phyloP scores from a whole-genome alignment of 169 alveolate genomes.

The Hepatocystis sp. region DNA sequence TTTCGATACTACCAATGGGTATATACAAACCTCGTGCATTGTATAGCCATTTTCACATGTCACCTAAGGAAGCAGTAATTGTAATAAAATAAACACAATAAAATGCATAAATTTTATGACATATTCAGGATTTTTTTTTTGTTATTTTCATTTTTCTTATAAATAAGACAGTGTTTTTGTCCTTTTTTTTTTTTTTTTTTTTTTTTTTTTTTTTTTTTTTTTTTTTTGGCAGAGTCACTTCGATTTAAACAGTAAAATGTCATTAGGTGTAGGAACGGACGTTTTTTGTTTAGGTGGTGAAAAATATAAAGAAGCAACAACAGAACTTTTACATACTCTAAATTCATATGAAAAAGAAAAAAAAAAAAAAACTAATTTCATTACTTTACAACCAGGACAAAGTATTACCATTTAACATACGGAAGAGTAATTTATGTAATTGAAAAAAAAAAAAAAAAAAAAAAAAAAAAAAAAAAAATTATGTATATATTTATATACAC shows the following conservation, averaged over 20 bases:
- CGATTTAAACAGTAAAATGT: slow-evolving; percentile 59
- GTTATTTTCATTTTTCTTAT: not conserved
- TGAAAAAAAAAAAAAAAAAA: no score
- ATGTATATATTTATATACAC: slow-evolving; percentile 14
- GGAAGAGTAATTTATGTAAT: no score
- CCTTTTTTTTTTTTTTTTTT: not conserved
- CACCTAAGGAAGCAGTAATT: slow-evolving; percentile 61
- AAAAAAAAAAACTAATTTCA: slow-evolving; percentile 49
- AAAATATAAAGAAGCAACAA: slow-evolving; percentile 61
- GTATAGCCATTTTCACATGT: slow-evolving; percentile 64
- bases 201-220: not conserved
- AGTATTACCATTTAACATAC: slow-evolving; percentile 19
- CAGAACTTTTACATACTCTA: slow-evolving; percentile 21
- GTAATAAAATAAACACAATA: no score
- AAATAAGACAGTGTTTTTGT: not conserved
- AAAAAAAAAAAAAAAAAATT: slow-evolving; percentile 1
- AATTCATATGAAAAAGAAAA: slow-evolving; percentile 30
- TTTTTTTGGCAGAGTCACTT: slow-evolving; percentile 30
- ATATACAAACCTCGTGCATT: slow-evolving; percentile 61
- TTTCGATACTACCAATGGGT: slow-evolving; percentile 71
- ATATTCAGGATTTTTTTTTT: not conserved
- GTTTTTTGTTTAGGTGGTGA: slow-evolving; percentile 76
- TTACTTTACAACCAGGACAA: slow-evolving; percentile 73
- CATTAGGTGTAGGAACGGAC: slow-evolving; percentile 61
- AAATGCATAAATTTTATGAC: not conserved